These are phyloP conservation scores for Buddleja alternifolia DNA, from an alignment of 257 asterid species.

Conservation along the genomic window DNA sequence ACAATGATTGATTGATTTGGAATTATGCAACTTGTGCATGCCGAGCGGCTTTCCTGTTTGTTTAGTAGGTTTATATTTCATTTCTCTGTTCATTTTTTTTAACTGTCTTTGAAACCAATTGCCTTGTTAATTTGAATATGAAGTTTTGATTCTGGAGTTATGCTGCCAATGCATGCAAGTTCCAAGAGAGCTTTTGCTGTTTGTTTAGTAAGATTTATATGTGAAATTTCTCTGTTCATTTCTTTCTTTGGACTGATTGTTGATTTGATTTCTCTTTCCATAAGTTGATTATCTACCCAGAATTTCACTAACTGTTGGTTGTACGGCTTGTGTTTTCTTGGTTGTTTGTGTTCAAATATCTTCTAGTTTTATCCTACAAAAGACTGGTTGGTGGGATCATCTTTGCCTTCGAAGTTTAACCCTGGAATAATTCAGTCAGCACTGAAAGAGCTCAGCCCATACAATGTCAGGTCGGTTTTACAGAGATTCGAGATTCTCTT, in stretches of 20 bases:
- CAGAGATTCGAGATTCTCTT: constrained; percentile 8
- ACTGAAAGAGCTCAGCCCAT: constrained; percentile 75
- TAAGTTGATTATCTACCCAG: not conserved
- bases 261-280: not conserved
- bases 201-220: constrained; percentile 13
- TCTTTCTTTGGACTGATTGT: constrained; percentile 9
- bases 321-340: constrained; percentile 23
- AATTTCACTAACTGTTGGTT: constrained; percentile 7
- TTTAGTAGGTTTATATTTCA: constrained; percentile 19
- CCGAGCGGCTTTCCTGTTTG: not conserved
- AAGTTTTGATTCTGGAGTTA: no score
- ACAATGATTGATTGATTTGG: no score
- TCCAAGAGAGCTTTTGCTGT: constrained; percentile 1
- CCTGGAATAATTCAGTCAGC: constrained; percentile 62
- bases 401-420: constrained; percentile 76
- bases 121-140: no score
- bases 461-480: constrained; percentile 66
- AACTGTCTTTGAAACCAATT: not conserved
- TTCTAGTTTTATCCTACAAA: constrained; percentile 81
- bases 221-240: constrained; percentile 8
- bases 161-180: constrained; percentile 6
- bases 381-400: constrained; percentile 96
- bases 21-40: not conserved
- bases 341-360: constrained; percentile 31
- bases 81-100: constrained; percentile 1